Percentiles rank a stretch among this genome's conserved stretches.
Conservation (phyloP, 176 grass and related monocot genomes). For the Aegilops bicornis region DNA sequence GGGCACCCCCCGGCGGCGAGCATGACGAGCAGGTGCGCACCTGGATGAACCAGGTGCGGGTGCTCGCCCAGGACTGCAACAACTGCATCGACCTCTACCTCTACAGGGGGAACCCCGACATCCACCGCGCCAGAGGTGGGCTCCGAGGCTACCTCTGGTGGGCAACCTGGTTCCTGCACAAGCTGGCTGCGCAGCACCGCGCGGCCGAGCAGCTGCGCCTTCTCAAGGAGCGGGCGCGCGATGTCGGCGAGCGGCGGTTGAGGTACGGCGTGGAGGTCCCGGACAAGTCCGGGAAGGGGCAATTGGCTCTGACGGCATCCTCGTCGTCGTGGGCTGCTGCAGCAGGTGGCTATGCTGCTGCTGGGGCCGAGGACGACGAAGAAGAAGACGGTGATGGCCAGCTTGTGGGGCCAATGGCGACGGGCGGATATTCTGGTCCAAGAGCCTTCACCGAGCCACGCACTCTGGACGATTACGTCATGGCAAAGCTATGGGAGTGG, state of each 20-base stretch:
- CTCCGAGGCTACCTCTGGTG: constrained; percentile 19
- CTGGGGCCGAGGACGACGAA: neutral
- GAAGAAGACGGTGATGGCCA: neutral
- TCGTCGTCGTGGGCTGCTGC: neutral
- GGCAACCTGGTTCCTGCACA: neutral
- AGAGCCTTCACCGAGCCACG: neutral
- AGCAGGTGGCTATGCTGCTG: neutral
- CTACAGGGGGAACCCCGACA: neutral
- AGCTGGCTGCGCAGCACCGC: neutral
- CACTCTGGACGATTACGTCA: neutral
- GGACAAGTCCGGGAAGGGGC: neutral
- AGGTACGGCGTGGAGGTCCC: constrained; percentile 12
- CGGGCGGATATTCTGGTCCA: neutral
- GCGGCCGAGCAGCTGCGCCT: neutral
- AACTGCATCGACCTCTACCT: constrained; percentile 11
- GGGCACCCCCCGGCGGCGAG: too few species aligned
- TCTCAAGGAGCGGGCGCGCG: neutral
- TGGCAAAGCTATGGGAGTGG: neutral
- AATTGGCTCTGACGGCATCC: accelerated
- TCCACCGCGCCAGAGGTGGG: neutral
- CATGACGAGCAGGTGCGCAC: neutral
- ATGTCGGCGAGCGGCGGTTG: neutral
- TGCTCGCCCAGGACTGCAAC: constrained; percentile 16
- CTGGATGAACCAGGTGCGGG: constrained; percentile 13
- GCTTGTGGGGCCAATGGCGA: neutral